Evolutionary conservation across 2,329 filamentous ascomycete species (phyloP), one percentile per base, ranked within the genome.

Genomic region (Trichophyton verrucosum): DNA sequence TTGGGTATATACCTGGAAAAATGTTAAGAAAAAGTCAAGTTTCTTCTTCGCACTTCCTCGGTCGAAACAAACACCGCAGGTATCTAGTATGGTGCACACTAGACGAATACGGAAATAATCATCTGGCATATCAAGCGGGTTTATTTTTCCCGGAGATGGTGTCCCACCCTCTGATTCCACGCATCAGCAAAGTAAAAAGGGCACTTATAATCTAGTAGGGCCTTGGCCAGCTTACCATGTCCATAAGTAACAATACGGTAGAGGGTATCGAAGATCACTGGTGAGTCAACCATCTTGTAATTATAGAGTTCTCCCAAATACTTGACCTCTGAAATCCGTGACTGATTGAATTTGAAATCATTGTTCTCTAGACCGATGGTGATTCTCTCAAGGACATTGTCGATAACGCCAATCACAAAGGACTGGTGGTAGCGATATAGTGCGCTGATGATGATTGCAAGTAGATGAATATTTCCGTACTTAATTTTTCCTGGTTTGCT

Each of bases 281-380:
- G 88, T 49, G 95, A 94, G 73, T 99, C 94, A 42, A 99, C 82
- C 83, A 99, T 89, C 61, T 94, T 88, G 72, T 97, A 99, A 69
- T 96, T 96, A 77, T 99, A 99, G 8, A 99, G 82, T 74, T 99
- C 94, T 22, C 89, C 91, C 3, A 99, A 80, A 71, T 96, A 99
- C 72, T 96, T 97, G 69, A 96, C 89, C 73, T 97, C 92, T 2
- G 95, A 89, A 64, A 99, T 86, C 22, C 94, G 87, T 62, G 91
- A 87, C 74, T 99, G 94, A 71, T 95, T 96, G 76, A 91, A 95
- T 69, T 95, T 91, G 80, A 96, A 99, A 71, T 99, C 94, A 68
- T 97, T 97, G 67, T 91, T 84, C 74, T 99, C 94, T 1, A 99
- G 80, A 0, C 94, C 94, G 65, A 95, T 82, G 0, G 83, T 87